Conservation (phyloP, 2,329 filamentous ascomycete genomes). For the Chalara sp. region DNA sequence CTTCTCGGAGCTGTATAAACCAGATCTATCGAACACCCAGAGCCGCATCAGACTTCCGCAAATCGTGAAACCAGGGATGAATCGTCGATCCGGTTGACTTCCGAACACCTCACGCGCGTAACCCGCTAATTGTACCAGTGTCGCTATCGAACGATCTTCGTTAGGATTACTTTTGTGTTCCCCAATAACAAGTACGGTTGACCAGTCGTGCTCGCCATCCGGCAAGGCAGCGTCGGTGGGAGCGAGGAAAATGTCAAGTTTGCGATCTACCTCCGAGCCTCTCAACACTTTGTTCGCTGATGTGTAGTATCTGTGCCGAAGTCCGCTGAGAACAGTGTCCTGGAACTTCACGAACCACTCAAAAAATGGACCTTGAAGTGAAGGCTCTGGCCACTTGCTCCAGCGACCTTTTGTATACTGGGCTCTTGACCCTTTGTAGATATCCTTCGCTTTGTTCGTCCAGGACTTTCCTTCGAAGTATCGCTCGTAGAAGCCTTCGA, state of each 20-base stretch:
- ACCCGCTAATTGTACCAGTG: constrained; percentile 19
- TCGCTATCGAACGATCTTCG: constrained; percentile 15
- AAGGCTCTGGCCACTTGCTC: constrained; percentile 17
- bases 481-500: constrained; percentile 15
- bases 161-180: constrained; percentile 18
- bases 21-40: constrained; percentile 29
- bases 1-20: constrained; percentile 23
- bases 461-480: constrained; percentile 18
- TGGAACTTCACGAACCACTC: constrained; percentile 19
- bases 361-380: constrained; percentile 17
- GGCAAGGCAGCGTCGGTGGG: constrained; percentile 9
- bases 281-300: constrained; percentile 20
- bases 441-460: constrained; percentile 15
- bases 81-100: constrained; percentile 25
- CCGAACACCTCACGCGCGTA: constrained; percentile 24
- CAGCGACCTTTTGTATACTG: constrained; percentile 17
- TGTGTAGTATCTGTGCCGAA: constrained; percentile 18
- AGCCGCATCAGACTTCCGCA: constrained; percentile 22
- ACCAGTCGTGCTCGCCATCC: constrained; percentile 15
- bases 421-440: constrained; percentile 17
- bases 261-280: constrained; percentile 18
- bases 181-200: constrained; percentile 16
- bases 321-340: constrained; percentile 17
- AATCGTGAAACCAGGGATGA: constrained; percentile 25
- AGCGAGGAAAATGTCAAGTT: constrained; percentile 20